A percentile compares a stretch with the other conserved stretches of the same genome.
Evolutionary conservation across 2,329 filamentous ascomycete species (phyloP).

Genomic region (Metarhizium robertsii): DNA sequence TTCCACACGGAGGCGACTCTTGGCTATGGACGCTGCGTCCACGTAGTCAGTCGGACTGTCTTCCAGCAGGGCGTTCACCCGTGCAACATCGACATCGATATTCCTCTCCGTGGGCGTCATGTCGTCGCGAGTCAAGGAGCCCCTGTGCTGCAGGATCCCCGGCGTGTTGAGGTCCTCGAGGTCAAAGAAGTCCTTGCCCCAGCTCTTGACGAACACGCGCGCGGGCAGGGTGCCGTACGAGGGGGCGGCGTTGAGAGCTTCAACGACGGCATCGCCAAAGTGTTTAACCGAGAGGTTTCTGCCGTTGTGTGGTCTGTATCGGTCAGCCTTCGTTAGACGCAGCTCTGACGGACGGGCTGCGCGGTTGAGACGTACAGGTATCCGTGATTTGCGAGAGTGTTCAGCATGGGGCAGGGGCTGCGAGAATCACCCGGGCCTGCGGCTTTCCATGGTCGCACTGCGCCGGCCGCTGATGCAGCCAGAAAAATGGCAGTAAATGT

Average conservation of each 20-base stretch:
- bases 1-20: conserved; percentile 7
- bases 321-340: neutral
- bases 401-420: conserved; percentile 15
- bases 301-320: conserved; percentile 9
- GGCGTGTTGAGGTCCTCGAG: conserved; percentile 9
- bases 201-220: conserved; percentile 4
- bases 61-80: conserved; percentile 6
- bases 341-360: neutral
- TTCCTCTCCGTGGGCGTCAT: conserved; percentile 2
- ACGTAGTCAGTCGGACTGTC: conserved; percentile 7
- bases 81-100: neutral
- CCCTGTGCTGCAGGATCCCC: conserved; percentile 9
- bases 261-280: conserved; percentile 10
- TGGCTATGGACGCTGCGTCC: conserved; percentile 6
- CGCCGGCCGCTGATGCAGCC: neutral
- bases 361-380: conserved; percentile 8
- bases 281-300: conserved; percentile 10
- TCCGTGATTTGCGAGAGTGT: conserved; percentile 15
- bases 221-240: conserved; percentile 2
- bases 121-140: conserved; percentile 9
- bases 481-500: neutral
- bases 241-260: conserved; percentile 10
- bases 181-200: conserved; percentile 4
- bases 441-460: conserved; percentile 6
- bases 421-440: conserved; percentile 9